phyloP scores from a whole-genome alignment of 257 asterid genomes.

The Henckelia pumila region DNA sequence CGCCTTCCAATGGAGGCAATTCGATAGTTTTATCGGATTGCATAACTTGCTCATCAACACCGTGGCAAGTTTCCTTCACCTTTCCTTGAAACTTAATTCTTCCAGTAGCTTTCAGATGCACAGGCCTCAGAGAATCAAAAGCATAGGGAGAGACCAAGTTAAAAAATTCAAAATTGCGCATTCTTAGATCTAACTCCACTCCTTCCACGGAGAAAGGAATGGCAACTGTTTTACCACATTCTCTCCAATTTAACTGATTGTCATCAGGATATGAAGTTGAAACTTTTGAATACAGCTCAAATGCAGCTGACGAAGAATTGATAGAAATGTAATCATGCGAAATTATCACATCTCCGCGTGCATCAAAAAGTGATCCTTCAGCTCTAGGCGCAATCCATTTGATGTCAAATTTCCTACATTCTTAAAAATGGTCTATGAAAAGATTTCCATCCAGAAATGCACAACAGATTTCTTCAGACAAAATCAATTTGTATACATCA shows the following conservation, averaged over 20 bases:
- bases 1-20: slow-evolving; percentile 32
- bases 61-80: slow-evolving; percentile 47
- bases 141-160: slow-evolving; percentile 80
- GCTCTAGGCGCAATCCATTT: slow-evolving; percentile 99
- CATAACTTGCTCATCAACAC: slow-evolving; percentile 32
- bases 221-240: slow-evolving; percentile 45
- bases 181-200: slow-evolving; percentile 81
- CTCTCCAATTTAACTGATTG: slow-evolving; percentile 50
- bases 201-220: slow-evolving; percentile 86
- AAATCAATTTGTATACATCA: slow-evolving; percentile 24
- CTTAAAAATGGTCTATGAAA: slow-evolving; percentile 23
- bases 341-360: slow-evolving; percentile 97
- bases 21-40: slow-evolving; percentile 35
- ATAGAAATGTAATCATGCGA: slow-evolving; percentile 80
- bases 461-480: slow-evolving; percentile 22
- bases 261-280: slow-evolving; percentile 74
- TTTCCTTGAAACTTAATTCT: slow-evolving; percentile 91
- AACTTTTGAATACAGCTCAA: slow-evolving; percentile 78
- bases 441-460: slow-evolving; percentile 23
- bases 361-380: slow-evolving; percentile 96
- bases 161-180: slow-evolving; percentile 93
- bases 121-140: slow-evolving; percentile 88
- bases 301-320: slow-evolving; percentile 92
- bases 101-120: slow-evolving; percentile 97
- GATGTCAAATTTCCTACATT: slow-evolving; percentile 87